These are phyloP conservation scores for Coemansia asiatica DNA, from an alignment of 192 early-diverging fungal species.

Conservation along the genomic window DNA sequence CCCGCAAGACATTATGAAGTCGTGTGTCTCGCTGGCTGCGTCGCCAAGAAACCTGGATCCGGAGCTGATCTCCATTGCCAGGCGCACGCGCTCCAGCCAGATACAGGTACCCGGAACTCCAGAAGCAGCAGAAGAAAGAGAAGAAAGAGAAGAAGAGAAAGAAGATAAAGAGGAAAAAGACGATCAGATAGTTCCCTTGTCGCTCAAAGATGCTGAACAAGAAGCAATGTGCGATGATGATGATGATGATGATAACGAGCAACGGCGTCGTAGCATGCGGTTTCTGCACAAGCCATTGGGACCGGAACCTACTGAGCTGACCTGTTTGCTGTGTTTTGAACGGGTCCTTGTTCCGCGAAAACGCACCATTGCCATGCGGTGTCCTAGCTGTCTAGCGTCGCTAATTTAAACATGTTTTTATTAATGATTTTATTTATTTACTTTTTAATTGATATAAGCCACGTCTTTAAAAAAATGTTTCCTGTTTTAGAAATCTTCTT, in stretches of 20 bases:
- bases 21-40: constrained; percentile 11
- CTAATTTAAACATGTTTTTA: neutral
- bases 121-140: neutral
- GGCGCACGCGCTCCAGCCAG: neutral
- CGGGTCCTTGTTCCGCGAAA: constrained; percentile 18
- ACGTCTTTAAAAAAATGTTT: no score
- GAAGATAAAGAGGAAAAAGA: neutral
- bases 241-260: neutral
- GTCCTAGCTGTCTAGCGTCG: constrained; percentile 20
- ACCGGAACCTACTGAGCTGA: neutral
- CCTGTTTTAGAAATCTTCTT: no score
- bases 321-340: constrained; percentile 47
- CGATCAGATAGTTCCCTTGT: neutral
- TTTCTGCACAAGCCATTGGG: neutral
- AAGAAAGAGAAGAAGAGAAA: neutral
- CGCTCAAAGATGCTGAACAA: neutral
- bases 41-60: constrained; percentile 22
- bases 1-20: constrained; percentile 6
- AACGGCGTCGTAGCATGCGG: neutral
- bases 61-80: constrained; percentile 1
- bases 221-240: neutral
- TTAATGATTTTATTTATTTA: neutral
- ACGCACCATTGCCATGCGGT: constrained; percentile 21
- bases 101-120: neutral
- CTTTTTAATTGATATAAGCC: no score